Percentiles rank a stretch among this genome's conserved stretches.
These are phyloP conservation scores for Neurospora tetrasperma DNA, from an alignment of 495 filamentous ascomycete species.

Conservation along the genomic window DNA sequence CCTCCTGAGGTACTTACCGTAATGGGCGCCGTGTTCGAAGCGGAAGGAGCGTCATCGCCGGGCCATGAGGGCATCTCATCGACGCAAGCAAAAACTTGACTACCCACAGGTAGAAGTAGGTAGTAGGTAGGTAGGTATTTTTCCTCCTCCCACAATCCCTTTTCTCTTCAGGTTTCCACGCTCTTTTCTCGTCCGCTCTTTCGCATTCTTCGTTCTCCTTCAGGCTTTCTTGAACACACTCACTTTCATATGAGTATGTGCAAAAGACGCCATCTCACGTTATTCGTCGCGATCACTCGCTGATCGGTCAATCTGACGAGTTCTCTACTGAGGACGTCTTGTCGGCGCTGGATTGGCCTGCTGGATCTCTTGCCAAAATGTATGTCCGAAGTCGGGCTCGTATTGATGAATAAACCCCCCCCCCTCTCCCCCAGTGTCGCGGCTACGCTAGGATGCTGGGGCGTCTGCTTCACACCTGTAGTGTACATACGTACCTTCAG, in stretches of 20 bases:
- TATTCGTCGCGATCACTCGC: not conserved
- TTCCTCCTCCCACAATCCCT: not conserved
- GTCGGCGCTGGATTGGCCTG: not conserved
- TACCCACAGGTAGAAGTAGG: too few relatives aligned
- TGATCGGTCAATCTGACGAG: not conserved
- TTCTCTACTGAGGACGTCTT: not conserved
- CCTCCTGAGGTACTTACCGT: not conserved
- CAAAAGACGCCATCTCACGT: not conserved
- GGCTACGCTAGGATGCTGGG: not conserved
- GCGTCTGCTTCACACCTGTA: not conserved
- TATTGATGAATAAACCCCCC: not conserved
- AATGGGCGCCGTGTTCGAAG: not conserved
- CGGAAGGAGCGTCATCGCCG: not conserved
- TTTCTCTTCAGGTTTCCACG: not conserved
- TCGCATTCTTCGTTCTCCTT: not conserved
- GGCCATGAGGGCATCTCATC: not conserved
- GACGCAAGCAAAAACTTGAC: not conserved
- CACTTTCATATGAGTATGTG: not conserved
- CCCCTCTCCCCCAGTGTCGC: not conserved
- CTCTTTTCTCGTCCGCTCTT: not conserved
- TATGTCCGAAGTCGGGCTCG: constrained; percentile 20
- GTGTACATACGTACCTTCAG: not conserved
- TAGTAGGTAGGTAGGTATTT: too few relatives aligned
- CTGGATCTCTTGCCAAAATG: not conserved
- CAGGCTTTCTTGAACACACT: not conserved